Evolutionary conservation across 2,329 filamentous ascomycete genomes (phyloP).

Genomic region (Graphilbum fragrans): DNA sequence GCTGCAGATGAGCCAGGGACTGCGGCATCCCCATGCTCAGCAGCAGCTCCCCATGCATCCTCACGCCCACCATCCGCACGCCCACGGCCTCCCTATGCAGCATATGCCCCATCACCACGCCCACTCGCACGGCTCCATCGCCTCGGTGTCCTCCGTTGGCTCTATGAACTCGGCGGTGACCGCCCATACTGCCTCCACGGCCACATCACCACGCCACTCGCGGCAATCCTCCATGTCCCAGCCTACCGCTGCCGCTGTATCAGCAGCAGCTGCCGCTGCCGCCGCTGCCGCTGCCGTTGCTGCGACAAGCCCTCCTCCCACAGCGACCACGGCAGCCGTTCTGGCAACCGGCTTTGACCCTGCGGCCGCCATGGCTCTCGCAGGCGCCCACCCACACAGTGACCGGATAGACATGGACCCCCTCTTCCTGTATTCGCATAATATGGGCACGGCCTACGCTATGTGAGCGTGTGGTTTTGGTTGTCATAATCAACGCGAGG

Average conservation of each 20-base stretch:
- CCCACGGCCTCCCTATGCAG: background rate
- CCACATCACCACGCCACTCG: background rate
- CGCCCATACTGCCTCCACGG: background rate
- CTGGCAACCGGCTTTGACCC: conserved; percentile 3
- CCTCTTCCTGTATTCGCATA: conserved; percentile 17
- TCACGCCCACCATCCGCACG: background rate
- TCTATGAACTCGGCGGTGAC: conserved; percentile 17
- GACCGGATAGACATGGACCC: conserved; percentile 17
- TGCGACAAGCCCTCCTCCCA: conserved; percentile 1
- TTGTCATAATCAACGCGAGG: no score
- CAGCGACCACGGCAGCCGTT: conserved; percentile 7
- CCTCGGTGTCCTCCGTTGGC: background rate
- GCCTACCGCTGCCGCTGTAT: background rate
- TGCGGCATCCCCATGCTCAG: background rate
- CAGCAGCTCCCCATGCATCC: background rate
- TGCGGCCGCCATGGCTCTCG: background rate
- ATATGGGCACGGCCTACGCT: conserved; percentile 7
- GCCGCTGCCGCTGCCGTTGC: background rate
- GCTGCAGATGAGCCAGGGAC: background rate
- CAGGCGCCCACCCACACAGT: conserved; percentile 1
- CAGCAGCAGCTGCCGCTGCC: background rate
- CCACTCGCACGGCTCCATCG: background rate
- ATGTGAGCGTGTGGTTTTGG: background rate
- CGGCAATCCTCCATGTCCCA: background rate
- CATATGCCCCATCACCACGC: background rate